Evolutionary conservation across 345 rosid genomes (phyloP).

Genomic region (Alliaria petiolata): DNA sequence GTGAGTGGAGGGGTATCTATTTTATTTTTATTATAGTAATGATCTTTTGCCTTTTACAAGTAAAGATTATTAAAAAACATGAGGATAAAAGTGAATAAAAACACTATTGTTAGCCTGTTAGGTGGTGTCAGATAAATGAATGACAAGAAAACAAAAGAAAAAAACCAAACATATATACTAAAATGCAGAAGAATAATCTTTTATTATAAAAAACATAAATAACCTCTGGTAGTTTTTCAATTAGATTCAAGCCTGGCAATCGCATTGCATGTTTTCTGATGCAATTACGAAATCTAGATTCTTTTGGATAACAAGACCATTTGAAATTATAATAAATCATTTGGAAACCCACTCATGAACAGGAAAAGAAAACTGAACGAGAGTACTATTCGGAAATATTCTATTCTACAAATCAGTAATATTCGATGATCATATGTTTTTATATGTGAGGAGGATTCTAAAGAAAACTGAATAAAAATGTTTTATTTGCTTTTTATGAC

Average conservation of each 20-base stretch:
- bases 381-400: neutral
- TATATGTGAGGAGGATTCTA: neutral
- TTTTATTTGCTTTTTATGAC: neutral
- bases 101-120: neutral
- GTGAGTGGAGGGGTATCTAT: neutral
- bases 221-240: neutral
- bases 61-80: neutral
- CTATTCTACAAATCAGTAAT: neutral
- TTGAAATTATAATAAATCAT: neutral
- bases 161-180: neutral
- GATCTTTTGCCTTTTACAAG: too few relatives aligned
- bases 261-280: constrained; percentile 6
- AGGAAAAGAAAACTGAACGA: neutral
- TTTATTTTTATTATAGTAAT: neutral
- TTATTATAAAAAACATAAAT: neutral
- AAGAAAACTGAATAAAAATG: neutral
- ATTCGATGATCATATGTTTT: neutral
- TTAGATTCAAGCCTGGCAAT: neutral
- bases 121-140: neutral
- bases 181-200: neutral
- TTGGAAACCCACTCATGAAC: neutral
- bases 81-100: neutral
- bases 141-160: neutral
- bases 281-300: neutral
- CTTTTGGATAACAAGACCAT: neutral